Evolutionary conservation across 2,329 filamentous ascomycete species (phyloP).

Genomic region (Aspergillus carbonarius): DNA sequence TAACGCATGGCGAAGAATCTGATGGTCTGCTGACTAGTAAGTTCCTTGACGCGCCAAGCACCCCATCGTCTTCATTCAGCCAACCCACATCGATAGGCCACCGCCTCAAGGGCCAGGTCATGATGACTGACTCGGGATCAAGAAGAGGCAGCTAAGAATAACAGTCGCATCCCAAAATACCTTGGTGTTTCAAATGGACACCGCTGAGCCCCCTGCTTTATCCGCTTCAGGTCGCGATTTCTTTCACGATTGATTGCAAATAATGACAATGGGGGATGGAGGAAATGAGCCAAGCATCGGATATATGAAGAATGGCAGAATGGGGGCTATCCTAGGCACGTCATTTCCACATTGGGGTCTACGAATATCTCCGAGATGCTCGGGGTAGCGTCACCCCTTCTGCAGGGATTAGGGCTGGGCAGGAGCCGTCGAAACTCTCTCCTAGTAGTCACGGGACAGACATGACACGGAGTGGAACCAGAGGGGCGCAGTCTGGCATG

Average conservation of each 20-base stretch:
- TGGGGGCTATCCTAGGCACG: not conserved
- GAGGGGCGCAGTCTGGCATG: not conserved
- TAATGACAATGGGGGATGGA: not conserved
- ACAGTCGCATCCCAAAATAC: not conserved
- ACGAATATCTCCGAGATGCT: slow-evolving; percentile 1
- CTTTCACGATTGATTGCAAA: not conserved
- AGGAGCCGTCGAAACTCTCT: slow-evolving; percentile 1
- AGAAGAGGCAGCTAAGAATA: not conserved
- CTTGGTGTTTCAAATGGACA: not conserved
- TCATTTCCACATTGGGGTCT: not conserved
- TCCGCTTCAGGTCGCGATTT: not conserved
- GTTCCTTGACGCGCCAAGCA: not conserved
- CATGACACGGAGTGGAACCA: not conserved
- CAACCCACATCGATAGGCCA: not conserved
- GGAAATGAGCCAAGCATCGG: not conserved
- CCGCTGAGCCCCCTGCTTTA: not conserved
- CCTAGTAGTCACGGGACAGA: not conserved
- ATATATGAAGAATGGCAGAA: slow-evolving; percentile 1
- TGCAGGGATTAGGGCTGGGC: slow-evolving; percentile 5
- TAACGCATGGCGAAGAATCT: not conserved
- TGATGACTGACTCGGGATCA: not conserved
- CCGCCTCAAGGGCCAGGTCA: not conserved
- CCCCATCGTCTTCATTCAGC: not conserved
- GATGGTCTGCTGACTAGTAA: slow-evolving; percentile 13
- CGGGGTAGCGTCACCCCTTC: not conserved